Evolutionary conservation across 768 basidiomycete species (phyloP).

Genomic region (Rhodotorula paludigena): DNA sequence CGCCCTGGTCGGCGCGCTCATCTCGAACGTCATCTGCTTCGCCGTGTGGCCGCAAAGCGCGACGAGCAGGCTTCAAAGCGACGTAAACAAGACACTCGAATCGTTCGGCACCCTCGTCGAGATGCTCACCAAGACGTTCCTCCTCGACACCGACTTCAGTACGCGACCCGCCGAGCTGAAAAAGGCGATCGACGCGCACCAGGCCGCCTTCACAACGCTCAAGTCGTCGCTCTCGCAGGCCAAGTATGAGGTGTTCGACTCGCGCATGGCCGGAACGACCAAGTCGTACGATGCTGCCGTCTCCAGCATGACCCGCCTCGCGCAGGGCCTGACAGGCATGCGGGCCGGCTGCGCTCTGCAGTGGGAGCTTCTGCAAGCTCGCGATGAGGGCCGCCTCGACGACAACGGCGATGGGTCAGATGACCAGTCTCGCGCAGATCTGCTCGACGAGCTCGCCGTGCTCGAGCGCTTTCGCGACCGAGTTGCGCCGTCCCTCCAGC

Average conservation of each 20-base stretch:
- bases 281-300: conserved; percentile 49
- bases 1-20: conserved; percentile 65
- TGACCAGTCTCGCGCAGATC: no score
- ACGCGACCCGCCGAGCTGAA: conserved; percentile 60
- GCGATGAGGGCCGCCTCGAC: conserved; percentile 37
- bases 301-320: conserved; percentile 76
- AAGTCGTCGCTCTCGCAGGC: conserved; percentile 80
- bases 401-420: conserved; percentile 10
- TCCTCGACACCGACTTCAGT: conserved; percentile 59
- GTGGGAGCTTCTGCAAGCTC: conserved; percentile 68
- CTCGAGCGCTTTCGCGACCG: conserved; percentile 28
- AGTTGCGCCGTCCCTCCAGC: conserved; percentile 23
- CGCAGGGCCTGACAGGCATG: conserved; percentile 87
- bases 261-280: conserved; percentile 44
- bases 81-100: conserved; percentile 67
- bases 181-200: conserved; percentile 71
- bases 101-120: conserved; percentile 81
- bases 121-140: conserved; percentile 75
- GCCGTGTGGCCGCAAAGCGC: conserved; percentile 79
- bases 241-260: conserved; percentile 62
- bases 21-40: conserved; percentile 82
- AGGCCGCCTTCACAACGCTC: not conserved
- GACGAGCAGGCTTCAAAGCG: conserved; percentile 68
- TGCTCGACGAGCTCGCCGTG: conserved; percentile 21
- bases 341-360: conserved; percentile 78